phyloP scores from a whole-genome alignment of 2,329 filamentous ascomycete species.

The Colletotrichum gloeosporioides region DNA sequence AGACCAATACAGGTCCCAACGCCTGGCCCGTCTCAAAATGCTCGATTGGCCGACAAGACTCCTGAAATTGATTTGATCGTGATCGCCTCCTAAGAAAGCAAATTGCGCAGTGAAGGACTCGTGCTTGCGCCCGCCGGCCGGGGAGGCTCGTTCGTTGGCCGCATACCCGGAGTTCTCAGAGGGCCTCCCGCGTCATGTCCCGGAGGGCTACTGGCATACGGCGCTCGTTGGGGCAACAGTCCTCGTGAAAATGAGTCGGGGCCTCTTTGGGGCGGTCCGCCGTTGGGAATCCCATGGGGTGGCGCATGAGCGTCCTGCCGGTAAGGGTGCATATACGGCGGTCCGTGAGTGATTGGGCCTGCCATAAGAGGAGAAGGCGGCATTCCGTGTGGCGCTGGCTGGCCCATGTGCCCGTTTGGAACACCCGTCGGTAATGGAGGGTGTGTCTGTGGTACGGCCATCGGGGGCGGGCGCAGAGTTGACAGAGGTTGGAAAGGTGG shows the following conservation, averaged over 20 bases:
- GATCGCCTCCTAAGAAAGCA: slow-evolving; percentile 60
- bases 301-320: slow-evolving; percentile 29
- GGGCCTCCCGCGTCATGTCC: slow-evolving; percentile 27
- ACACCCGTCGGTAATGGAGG: slow-evolving; percentile 45
- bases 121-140: slow-evolving; percentile 69
- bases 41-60: background rate
- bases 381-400: slow-evolving; percentile 48
- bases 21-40: background rate
- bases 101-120: slow-evolving; percentile 76
- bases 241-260: slow-evolving; percentile 53
- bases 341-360: slow-evolving; percentile 39
- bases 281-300: slow-evolving; percentile 40
- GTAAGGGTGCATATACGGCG: slow-evolving; percentile 35
- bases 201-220: slow-evolving; percentile 51
- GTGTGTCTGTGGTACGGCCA: slow-evolving; percentile 46
- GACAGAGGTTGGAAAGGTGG: slow-evolving; percentile 42
- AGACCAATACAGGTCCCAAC: background rate
- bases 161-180: slow-evolving; percentile 27
- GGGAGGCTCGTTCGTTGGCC: slow-evolving; percentile 29
- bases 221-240: slow-evolving; percentile 44
- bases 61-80: background rate
- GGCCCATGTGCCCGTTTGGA: slow-evolving; percentile 46
- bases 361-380: slow-evolving; percentile 49
- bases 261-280: slow-evolving; percentile 45
- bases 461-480: slow-evolving; percentile 55